Base-by-base conservation (phyloP, 2,329 filamentous ascomycete genomes). In the Claviceps humidiphila region DNA sequence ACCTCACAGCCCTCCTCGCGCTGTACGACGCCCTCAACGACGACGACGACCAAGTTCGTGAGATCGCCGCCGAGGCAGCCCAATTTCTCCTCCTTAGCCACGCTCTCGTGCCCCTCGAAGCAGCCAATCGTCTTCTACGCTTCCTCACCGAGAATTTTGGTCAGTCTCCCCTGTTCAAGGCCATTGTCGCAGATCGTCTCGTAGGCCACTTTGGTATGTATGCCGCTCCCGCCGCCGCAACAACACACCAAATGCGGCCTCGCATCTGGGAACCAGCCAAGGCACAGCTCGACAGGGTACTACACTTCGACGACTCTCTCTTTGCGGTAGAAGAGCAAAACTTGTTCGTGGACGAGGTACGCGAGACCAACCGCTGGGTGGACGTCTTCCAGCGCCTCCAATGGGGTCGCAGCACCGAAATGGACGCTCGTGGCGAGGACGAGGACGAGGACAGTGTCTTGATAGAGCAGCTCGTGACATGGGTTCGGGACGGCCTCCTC, bases 311-410 rank as follows among this genome's bases (percentile, higher is more conserved):
- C 61, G 78, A 82, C 56, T 74, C 82, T 3, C 77, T 98, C 0
- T 98, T 98, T 64, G 84, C 79, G 0, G 77, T 89, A 52, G 93
- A 98, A 68, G 90, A 94, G 64, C 89, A 95, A 64, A 98, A 98
- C 63, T 75, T 96, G n/a, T 97, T 88, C 65, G 73, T 91, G 49
- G 91, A 97, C 64, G 83, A 89, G 58, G 79, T 88, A 5, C 75
- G 82, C 47, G 90, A 96, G 65, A 74, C 82, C 3, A 69, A 74
- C 17, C 65, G 81, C n/a, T 96, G 89, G 89, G 68, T 75, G 0
- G 65, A 64, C 16, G 70, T 79, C 2, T 68, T 86, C 34, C 53
- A 59, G 17, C 46, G 53, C 41, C 30, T 67, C 38, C 24, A 51
- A 5, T 62, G 58, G 57, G 41, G 8, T 13, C 17, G 5, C 41